Percentiles rank a stretch among this genome's conserved stretches.
Conservation (phyloP, 2,329 filamentous ascomycete species). For the Tolypocladium pustulatum region DNA sequence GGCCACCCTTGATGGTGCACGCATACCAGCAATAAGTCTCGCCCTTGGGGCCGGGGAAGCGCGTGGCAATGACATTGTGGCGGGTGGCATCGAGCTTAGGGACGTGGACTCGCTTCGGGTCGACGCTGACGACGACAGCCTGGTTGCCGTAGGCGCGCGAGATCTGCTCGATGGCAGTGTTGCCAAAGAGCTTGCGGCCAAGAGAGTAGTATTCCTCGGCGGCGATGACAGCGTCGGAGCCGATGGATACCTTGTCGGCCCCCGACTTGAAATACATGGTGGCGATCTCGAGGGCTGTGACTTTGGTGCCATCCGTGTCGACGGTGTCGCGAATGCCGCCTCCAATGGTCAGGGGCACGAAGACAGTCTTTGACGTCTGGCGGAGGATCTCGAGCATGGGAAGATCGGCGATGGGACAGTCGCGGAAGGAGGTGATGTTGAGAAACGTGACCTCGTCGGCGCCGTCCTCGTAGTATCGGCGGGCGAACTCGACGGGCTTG, state of each 20-base stretch:
- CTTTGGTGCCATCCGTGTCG: slow-evolving; percentile 74
- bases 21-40: slow-evolving; percentile 91
- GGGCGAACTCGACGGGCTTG: slow-evolving; percentile 92
- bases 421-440: slow-evolving; percentile 96
- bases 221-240: slow-evolving; percentile 84
- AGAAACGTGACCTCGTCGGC: slow-evolving; percentile 96
- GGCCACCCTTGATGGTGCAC: slow-evolving; percentile 90
- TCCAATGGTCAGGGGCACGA: slow-evolving; percentile 90
- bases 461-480: slow-evolving; percentile 89
- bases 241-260: slow-evolving; percentile 95
- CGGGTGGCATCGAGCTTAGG: slow-evolving; percentile 59
- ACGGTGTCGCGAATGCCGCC: slow-evolving; percentile 90
- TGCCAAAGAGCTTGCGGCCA: slow-evolving; percentile 60
- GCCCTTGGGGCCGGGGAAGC: slow-evolving; percentile 59
- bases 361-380: slow-evolving; percentile 79
- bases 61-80: slow-evolving; percentile 63
- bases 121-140: slow-evolving; percentile 90
- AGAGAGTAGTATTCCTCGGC: slow-evolving; percentile 80
- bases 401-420: slow-evolving; percentile 82
- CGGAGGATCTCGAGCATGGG: slow-evolving; percentile 95
- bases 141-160: slow-evolving; percentile 89
- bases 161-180: slow-evolving; percentile 92
- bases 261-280: slow-evolving; percentile 96
- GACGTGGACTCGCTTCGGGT: slow-evolving; percentile 87
- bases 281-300: slow-evolving; percentile 87